A percentile compares a stretch with the other conserved stretches of the same genome.
These are phyloP conservation scores for Candida silvatica DNA, from an alignment of 805 yeast genomes.

Conservation along the genomic window DNA sequence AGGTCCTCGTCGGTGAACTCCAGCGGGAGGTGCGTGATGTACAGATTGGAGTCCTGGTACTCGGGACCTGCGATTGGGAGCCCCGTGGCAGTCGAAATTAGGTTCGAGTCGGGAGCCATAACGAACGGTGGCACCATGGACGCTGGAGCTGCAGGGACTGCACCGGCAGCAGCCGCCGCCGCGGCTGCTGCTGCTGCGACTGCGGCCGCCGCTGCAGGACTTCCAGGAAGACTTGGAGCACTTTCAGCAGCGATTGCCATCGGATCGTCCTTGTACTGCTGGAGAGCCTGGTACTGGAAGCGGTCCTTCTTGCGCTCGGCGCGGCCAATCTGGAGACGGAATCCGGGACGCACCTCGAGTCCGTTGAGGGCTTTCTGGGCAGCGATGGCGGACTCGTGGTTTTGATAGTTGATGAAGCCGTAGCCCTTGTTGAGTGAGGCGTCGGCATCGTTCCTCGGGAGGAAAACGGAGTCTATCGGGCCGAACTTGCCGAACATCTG, in stretches of 20 bases:
- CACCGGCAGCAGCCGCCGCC: not conserved
- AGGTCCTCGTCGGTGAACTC: slow-evolving; percentile 48
- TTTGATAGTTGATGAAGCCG: slow-evolving; percentile 45
- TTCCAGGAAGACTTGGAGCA: slow-evolving; percentile 4
- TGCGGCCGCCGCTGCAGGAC: not conserved
- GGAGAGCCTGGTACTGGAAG: slow-evolving; percentile 15
- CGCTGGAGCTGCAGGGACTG: not conserved
- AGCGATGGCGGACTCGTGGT: slow-evolving; percentile 38
- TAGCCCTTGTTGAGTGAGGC: slow-evolving; percentile 28
- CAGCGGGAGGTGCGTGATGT: slow-evolving; percentile 56
- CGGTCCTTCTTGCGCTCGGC: slow-evolving; percentile 33
- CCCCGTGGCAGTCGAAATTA: slow-evolving; percentile 23
- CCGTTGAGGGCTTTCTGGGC: slow-evolving; percentile 43
- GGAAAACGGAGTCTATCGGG: slow-evolving; percentile 39
- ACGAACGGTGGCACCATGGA: slow-evolving; percentile 12
- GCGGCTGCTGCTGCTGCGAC: not conserved
- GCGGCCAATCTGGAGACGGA: slow-evolving; percentile 28
- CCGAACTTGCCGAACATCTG: slow-evolving; percentile 37
- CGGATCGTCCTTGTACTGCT: not conserved
- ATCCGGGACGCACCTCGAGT: slow-evolving; percentile 25
- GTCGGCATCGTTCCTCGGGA: slow-evolving; percentile 33
- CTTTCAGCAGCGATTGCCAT: slow-evolving; percentile 1
- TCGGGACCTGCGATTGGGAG: slow-evolving; percentile 35
- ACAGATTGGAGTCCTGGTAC: slow-evolving; percentile 64
- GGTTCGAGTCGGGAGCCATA: slow-evolving; percentile 20